A percentile compares a stretch with the other conserved stretches of the same genome.
phyloP scores from a whole-genome alignment of 108 stramenopile species.

The Cafeteria roenbergensis region DNA sequence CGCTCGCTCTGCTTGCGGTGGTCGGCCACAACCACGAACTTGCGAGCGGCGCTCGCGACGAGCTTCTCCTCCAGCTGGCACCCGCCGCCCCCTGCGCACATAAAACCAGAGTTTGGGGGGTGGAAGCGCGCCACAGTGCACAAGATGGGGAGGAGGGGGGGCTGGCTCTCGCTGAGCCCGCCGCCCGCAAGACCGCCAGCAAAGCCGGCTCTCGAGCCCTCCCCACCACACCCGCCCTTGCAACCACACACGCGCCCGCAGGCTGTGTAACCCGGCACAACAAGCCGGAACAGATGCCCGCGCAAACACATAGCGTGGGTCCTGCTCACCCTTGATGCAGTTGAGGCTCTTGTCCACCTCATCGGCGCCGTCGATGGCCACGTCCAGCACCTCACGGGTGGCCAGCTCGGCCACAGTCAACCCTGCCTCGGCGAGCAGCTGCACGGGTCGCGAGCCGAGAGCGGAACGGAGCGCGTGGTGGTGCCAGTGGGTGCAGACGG shows the following conservation, averaged over 20 bases:
- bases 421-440: slow-evolving; percentile 56
- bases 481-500: not conserved
- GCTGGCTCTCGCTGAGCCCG: too few species aligned
- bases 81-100: slow-evolving; percentile 23
- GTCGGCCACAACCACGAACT: slow-evolving; percentile 71
- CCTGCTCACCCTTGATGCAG: slow-evolving; percentile 79
- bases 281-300: too few species aligned
- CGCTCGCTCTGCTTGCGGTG: slow-evolving; percentile 78
- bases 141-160: too few species aligned
- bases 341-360: slow-evolving; percentile 85
- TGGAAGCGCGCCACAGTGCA: too few species aligned
- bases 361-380: slow-evolving; percentile 96
- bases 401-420: slow-evolving; percentile 88
- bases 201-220: too few species aligned
- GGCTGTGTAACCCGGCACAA: too few species aligned
- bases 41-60: slow-evolving; percentile 37
- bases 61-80: slow-evolving; percentile 24
- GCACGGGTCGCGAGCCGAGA: too few species aligned
- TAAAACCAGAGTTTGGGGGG: too few species aligned
- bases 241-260: too few species aligned
- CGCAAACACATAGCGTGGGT: too few species aligned
- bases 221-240: too few species aligned
- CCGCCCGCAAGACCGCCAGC: too few species aligned
- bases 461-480: not conserved
- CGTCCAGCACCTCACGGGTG: slow-evolving; percentile 81